These are phyloP conservation scores for Onygenales sp. DNA, from an alignment of 2,329 filamentous ascomycete genomes.

Conservation along the genomic window DNA sequence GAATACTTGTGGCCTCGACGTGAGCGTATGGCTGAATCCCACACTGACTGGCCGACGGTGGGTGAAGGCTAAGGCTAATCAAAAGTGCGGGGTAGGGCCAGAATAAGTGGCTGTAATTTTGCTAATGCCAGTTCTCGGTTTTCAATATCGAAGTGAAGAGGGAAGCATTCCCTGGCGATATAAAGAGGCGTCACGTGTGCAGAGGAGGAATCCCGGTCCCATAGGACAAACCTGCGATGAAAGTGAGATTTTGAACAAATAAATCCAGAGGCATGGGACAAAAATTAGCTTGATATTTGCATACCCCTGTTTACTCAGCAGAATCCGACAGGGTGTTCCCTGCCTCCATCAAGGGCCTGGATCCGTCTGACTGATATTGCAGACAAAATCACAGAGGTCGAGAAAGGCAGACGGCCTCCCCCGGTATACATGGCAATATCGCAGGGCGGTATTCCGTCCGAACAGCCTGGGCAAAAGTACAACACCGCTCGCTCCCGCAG, in stretches of 20 bases:
- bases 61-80: too few relatives aligned
- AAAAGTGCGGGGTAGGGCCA: too few relatives aligned
- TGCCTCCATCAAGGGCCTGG: background rate
- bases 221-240: background rate
- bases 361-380: background rate
- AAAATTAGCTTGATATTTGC: background rate
- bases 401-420: constrained; percentile 8
- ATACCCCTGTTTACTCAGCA: background rate
- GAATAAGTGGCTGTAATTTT: too few relatives aligned
- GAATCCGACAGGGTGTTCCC: background rate
- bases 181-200: background rate
- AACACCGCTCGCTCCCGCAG: too few relatives aligned
- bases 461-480: too few relatives aligned
- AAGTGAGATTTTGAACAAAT: background rate
- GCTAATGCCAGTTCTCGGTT: too few relatives aligned
- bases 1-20: too few relatives aligned
- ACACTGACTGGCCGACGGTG: too few relatives aligned
- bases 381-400: constrained; percentile 3
- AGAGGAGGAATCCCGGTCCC: background rate
- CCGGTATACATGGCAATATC: constrained; percentile 10
- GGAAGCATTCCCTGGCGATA: background rate
- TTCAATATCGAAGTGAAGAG: background rate
- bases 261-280: background rate
- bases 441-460: too few relatives aligned
- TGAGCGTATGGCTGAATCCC: too few relatives aligned